Evolutionary conservation across 192 early-diverging fungal species (phyloP), one percentile per base, ranked within the genome.

Genomic region (Rhizophlyctis rosea): DNA sequence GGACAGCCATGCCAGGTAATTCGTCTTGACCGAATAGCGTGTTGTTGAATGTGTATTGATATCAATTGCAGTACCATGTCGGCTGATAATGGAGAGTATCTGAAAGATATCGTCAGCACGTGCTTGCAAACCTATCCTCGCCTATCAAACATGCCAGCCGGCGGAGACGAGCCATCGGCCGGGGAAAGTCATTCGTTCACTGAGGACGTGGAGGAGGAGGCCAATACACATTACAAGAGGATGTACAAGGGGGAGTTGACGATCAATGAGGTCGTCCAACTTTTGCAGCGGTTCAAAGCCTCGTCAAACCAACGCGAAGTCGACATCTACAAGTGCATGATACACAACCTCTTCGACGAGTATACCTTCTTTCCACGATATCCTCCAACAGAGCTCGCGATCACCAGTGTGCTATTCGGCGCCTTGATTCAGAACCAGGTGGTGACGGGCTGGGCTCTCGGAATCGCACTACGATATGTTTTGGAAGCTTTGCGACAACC

Each of bases 301-400:
- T 94, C 94, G 25, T 61, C 83, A 16, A 83, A 86, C 54, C 65
- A 76, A 25, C 76, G 85, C 24, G 91, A 91, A 61, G 88, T 88
- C 70, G 88, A 94, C 49, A 85, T 90, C 4, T 98, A 86, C 72
- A 81, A 85, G 7, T 93, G 88, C 66, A 95, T 97, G 83, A 86
- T 95, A 7, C 89, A 92, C 72, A 91, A 91, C 56, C 85, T 96
- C 32, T 89, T 99, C 73, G 97, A 98, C 61, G 97, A 99, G 73
- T 96, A 92, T 73, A 86, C 90, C 57, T 96, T 91, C 66, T 95
- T 99, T 58, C 78, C 88, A 28, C 89, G 91, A 72, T 99, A 98
- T 71, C 95, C 94, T 0, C 93, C 94, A 50, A 91, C 88, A 62
- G 91, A 96, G 73, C 80, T 98, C 14, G 77, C 82, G 1, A 87